A percentile compares a stretch with the other conserved stretches of the same genome.
Evolutionary conservation across 805 yeast species (phyloP).

Genomic region (Yamadazyma endophytica): DNA sequence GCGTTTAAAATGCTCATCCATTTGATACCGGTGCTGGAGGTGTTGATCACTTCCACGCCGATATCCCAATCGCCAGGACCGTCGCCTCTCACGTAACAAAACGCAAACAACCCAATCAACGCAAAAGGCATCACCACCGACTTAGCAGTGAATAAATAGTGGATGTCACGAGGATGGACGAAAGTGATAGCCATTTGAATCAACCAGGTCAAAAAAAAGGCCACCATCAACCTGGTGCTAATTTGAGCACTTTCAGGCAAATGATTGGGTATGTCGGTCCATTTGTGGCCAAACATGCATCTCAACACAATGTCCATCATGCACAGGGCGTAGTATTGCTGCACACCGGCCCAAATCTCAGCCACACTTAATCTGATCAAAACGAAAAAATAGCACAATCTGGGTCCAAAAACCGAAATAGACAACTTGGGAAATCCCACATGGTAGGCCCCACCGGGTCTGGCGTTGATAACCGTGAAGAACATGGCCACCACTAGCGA

Average conservation of each 20-base stretch:
- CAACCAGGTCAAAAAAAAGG: conserved; percentile 9
- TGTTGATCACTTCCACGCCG: conserved; percentile 3
- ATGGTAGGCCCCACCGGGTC: conserved; percentile 12
- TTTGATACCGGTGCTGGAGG: conserved; percentile 6
- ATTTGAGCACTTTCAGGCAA: conserved; percentile 10
- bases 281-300: conserved; percentile 11
- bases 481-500: conserved; percentile 9
- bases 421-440: conserved; percentile 10
- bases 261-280: conserved; percentile 8
- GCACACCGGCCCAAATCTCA: conserved; percentile 10
- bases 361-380: conserved; percentile 11
- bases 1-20: conserved; percentile 12
- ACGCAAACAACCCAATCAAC: conserved; percentile 8
- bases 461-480: conserved; percentile 10
- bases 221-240: conserved; percentile 6
- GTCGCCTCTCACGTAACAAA: conserved; percentile 9
- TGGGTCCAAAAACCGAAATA: conserved; percentile 9
- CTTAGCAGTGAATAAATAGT: conserved; percentile 9
- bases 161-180: conserved; percentile 11
- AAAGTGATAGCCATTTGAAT: conserved; percentile 12
- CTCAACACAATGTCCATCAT: conserved; percentile 1
- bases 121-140: conserved; percentile 10
- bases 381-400: conserved; percentile 9
- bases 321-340: conserved; percentile 10
- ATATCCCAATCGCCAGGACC: conserved; percentile 12